Percentiles rank a stretch among this genome's conserved stretches.
phyloP scores from a whole-genome alignment of 2,329 filamentous ascomycete species.

The Xylariaceae sp. region DNA sequence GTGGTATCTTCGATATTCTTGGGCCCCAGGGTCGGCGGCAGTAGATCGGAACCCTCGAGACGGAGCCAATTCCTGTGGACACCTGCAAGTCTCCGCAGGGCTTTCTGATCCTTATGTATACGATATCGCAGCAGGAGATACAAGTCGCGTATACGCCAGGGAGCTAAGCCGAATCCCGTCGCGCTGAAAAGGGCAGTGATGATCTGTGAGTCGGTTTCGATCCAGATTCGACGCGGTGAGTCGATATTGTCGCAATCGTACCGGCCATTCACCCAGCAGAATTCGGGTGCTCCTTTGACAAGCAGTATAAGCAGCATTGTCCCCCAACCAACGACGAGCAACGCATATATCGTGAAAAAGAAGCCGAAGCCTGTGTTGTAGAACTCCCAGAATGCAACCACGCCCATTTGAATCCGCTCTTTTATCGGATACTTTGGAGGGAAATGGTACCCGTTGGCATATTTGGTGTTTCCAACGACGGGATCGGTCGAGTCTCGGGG shows the following conservation, averaged over 20 bases:
- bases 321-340: slow-evolving; percentile 84
- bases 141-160: slow-evolving; percentile 78
- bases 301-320: slow-evolving; percentile 86
- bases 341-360: slow-evolving; percentile 70
- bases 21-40: slow-evolving; percentile 53
- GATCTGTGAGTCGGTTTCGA: slow-evolving; percentile 81
- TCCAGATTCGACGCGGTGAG: slow-evolving; percentile 75
- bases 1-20: slow-evolving; percentile 44
- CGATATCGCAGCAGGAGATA: slow-evolving; percentile 69
- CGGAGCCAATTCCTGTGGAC: slow-evolving; percentile 75
- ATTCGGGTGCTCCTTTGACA: slow-evolving; percentile 67
- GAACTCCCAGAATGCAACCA: slow-evolving; percentile 66
- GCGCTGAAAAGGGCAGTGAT: slow-evolving; percentile 82
- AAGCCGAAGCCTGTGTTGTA: slow-evolving; percentile 72
- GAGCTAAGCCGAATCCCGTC: slow-evolving; percentile 77
- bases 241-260: slow-evolving; percentile 64
- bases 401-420: slow-evolving; percentile 54
- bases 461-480: slow-evolving; percentile 37
- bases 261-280: slow-evolving; percentile 56
- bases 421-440: slow-evolving; percentile 57
- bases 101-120: slow-evolving; percentile 47
- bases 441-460: slow-evolving; percentile 63
- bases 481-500: slow-evolving; percentile 23
- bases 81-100: slow-evolving; percentile 65
- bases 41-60: slow-evolving; percentile 58